phyloP scores from a whole-genome alignment of 1,284 basidiomycete genomes.

The Pseudozyma tsukubaensis region DNA sequence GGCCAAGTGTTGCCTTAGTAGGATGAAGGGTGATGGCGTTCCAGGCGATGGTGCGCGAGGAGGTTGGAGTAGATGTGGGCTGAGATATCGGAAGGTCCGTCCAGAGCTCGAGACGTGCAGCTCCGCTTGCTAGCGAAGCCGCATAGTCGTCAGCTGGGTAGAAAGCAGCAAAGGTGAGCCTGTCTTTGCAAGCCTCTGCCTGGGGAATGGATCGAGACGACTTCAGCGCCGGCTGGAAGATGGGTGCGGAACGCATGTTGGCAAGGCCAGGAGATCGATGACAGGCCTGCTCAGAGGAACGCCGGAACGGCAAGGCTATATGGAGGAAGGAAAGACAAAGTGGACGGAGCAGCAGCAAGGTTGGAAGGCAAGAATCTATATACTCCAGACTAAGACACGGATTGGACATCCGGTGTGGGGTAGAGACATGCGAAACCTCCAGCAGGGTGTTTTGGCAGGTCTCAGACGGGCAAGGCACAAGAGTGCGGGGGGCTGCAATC shows the following conservation, averaged over 20 bases:
- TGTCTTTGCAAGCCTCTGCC: conserved; percentile 10
- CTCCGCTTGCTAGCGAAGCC: conserved; percentile 22
- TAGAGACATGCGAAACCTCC: neutral
- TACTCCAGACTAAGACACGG: neutral
- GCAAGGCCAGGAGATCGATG: neutral
- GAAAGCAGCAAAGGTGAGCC: conserved; percentile 29
- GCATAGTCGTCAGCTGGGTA: conserved; percentile 31
- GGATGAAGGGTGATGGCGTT: conserved; percentile 22
- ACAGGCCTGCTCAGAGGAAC: neutral
- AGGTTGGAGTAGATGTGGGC: conserved; percentile 4
- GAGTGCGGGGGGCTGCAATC: too few species aligned
- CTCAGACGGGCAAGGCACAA: too few species aligned
- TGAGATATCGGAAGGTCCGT: conserved; percentile 26
- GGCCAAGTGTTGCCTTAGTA: conserved; percentile 3
- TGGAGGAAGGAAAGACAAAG: neutral
- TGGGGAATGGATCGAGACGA: conserved; percentile 15
- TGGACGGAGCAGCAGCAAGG: neutral
- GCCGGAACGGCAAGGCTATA: neutral
- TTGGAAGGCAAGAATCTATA: conserved; percentile 2
- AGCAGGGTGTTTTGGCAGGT: too few species aligned
- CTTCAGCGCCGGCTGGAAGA: conserved; percentile 29
- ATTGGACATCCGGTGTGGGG: conserved; percentile 4
- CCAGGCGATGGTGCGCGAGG: conserved; percentile 21
- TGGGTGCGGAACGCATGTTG: conserved; percentile 27
- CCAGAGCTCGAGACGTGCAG: conserved; percentile 40